Conservation (phyloP, 2,329 filamentous ascomycete genomes). For the Ciborinia camelliae region DNA sequence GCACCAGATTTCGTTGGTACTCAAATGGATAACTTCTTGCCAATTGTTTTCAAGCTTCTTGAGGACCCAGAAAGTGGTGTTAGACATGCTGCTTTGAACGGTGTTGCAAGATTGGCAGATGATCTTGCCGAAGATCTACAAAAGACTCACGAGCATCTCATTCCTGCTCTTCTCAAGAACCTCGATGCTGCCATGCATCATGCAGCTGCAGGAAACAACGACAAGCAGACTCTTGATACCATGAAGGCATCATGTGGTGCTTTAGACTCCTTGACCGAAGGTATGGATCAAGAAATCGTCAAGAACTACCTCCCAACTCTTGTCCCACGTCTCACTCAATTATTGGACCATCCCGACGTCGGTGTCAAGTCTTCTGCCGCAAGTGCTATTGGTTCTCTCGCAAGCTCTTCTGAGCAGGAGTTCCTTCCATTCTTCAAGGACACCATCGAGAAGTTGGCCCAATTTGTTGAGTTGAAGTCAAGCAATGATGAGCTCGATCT, state of each 20-base stretch:
- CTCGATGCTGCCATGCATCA: constrained; percentile 72
- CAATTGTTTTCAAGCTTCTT: constrained; percentile 77
- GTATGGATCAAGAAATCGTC: constrained; percentile 76
- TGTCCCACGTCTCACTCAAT: constrained; percentile 77
- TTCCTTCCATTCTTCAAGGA: constrained; percentile 91
- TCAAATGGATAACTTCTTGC: constrained; percentile 82
- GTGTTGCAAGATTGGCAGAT: constrained; percentile 85
- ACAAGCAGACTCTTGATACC: constrained; percentile 76
- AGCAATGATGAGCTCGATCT: constrained; percentile 87
- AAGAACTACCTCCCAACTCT: constrained; percentile 77
- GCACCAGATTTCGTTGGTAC: constrained; percentile 96
- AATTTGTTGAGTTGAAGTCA: constrained; percentile 81
- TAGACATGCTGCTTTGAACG: constrained; percentile 80
- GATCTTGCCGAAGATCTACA: constrained; percentile 89
- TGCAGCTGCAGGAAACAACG: constrained; percentile 44
- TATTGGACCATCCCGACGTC: constrained; percentile 80
- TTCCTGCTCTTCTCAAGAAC: constrained; percentile 83
- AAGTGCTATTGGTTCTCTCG: constrained; percentile 86
- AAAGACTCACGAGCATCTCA: constrained; percentile 78
- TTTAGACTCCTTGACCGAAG: constrained; percentile 86
- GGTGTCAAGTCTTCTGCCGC: constrained; percentile 88
- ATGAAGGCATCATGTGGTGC: constrained; percentile 87
- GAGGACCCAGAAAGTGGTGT: constrained; percentile 82
- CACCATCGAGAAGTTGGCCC: constrained; percentile 84
- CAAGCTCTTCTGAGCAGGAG: constrained; percentile 73